Evolutionary conservation across 306 rosid species (phyloP).

Genomic region (Rosa persica): DNA sequence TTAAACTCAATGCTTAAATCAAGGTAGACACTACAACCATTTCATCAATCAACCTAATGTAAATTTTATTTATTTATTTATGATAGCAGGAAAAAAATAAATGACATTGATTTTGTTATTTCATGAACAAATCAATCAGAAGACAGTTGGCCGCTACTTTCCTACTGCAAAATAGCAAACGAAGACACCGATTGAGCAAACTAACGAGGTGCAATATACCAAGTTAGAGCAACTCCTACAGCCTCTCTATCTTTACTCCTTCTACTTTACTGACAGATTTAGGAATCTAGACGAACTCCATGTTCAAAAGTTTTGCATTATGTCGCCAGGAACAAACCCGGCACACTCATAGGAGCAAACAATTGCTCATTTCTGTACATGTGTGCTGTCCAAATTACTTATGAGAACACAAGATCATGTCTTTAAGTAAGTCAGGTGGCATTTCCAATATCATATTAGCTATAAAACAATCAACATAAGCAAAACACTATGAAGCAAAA

Average conservation of each 20-base stretch:
- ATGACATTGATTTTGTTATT: not conserved
- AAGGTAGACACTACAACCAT: not conserved
- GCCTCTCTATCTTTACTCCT: not conserved
- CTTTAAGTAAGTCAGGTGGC: not conserved
- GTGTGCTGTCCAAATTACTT: not conserved
- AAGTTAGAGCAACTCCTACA: not conserved
- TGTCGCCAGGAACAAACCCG: not conserved
- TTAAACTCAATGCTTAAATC: not conserved
- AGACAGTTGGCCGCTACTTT: not conserved
- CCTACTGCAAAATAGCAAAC: not conserved
- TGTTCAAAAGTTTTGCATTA: not conserved
- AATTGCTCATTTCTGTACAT: not conserved
- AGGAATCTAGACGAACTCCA: not conserved
- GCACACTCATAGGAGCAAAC: not conserved
- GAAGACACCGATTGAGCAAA: not conserved
- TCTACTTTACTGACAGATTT: not conserved
- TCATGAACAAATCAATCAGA: not conserved
- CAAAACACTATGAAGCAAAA: not conserved
- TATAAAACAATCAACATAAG: too few relatives aligned
- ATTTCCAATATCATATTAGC: not conserved
- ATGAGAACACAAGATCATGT: not conserved
- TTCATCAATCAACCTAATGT: not conserved
- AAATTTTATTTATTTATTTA: too few relatives aligned
- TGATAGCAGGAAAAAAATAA: not conserved
- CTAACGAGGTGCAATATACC: not conserved